These are phyloP conservation scores for Candida pini DNA, from an alignment of 805 yeast genomes.

Conservation along the genomic window DNA sequence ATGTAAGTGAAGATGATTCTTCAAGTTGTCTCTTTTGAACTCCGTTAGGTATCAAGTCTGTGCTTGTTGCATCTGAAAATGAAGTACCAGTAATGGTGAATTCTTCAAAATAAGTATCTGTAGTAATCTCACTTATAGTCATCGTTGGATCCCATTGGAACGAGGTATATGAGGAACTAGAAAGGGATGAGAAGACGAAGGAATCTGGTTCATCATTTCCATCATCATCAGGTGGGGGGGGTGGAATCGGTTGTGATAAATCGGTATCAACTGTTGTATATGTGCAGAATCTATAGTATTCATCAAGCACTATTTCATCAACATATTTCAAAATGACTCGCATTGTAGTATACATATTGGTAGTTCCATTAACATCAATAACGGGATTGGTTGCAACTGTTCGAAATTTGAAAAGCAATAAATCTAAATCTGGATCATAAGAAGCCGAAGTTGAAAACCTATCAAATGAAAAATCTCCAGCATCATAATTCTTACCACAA, in stretches of 20 bases:
- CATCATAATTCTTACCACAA: not conserved
- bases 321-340: conserved; percentile 39
- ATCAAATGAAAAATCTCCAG: conserved; percentile 5
- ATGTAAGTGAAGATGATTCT: not conserved
- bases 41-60: conserved; percentile 10
- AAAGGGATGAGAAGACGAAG: not conserved
- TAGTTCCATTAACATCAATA: conserved; percentile 37
- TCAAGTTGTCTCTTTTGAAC: conserved; percentile 8
- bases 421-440: conserved; percentile 8
- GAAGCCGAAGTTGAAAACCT: conserved; percentile 17
- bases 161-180: conserved; percentile 1
- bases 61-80: conserved; percentile 1
- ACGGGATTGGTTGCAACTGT: conserved; percentile 23
- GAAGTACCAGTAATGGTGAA: not conserved
- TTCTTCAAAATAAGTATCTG: not conserved
- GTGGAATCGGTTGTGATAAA: conserved; percentile 9
- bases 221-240: too few species aligned
- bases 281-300: conserved; percentile 39
- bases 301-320: conserved; percentile 36
- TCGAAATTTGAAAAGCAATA: conserved; percentile 12
- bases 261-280: conserved; percentile 16
- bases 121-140: not conserved
- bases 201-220: conserved; percentile 12
- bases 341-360: conserved; percentile 44
- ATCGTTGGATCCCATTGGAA: not conserved